Evolutionary conservation across 2,329 filamentous ascomycete genomes (phyloP).

Genomic region (Apiospora saccharicola): DNA sequence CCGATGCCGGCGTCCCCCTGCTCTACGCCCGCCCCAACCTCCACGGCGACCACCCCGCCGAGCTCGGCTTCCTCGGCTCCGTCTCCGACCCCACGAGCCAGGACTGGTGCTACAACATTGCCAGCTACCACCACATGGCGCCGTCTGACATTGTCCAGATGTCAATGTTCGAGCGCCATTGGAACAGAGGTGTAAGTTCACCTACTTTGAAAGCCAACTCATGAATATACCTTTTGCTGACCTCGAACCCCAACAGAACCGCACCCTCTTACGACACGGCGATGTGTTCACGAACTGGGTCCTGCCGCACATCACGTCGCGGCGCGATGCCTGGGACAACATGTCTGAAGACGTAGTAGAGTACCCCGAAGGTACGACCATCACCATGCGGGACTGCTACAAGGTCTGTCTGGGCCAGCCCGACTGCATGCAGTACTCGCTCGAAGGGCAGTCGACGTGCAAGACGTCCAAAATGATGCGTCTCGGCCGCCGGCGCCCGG

Average conservation of each 20-base stretch:
- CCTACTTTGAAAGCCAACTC: constrained; percentile 7
- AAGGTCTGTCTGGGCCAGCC: constrained; percentile 35
- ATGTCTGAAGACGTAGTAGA: constrained; percentile 36
- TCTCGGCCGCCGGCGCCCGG: constrained; percentile 35
- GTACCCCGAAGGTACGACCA: constrained; percentile 24
- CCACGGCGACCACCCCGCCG: constrained; percentile 46
- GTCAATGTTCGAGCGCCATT: constrained; percentile 52
- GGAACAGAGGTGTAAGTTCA: constrained; percentile 40
- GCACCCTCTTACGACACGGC: constrained; percentile 39
- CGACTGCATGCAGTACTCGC: constrained; percentile 42
- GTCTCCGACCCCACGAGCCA: constrained; percentile 47
- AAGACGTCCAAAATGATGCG: constrained; percentile 37
- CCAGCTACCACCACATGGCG: constrained; percentile 57
- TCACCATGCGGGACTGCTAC: constrained; percentile 38
- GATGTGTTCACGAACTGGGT: constrained; percentile 42
- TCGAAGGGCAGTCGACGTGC: constrained; percentile 36
- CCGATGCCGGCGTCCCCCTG: constrained; percentile 53
- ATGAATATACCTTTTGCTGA: background rate
- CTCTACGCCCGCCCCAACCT: constrained; percentile 56
- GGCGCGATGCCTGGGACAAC: constrained; percentile 43
- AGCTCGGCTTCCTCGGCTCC: constrained; percentile 52
- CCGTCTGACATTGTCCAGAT: constrained; percentile 50
- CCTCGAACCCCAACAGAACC: constrained; percentile 33
- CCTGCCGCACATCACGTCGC: constrained; percentile 34
- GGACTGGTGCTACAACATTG: constrained; percentile 58